Conservation (phyloP, 441 rosid genomes). For the Syzygium malaccense region DNA sequence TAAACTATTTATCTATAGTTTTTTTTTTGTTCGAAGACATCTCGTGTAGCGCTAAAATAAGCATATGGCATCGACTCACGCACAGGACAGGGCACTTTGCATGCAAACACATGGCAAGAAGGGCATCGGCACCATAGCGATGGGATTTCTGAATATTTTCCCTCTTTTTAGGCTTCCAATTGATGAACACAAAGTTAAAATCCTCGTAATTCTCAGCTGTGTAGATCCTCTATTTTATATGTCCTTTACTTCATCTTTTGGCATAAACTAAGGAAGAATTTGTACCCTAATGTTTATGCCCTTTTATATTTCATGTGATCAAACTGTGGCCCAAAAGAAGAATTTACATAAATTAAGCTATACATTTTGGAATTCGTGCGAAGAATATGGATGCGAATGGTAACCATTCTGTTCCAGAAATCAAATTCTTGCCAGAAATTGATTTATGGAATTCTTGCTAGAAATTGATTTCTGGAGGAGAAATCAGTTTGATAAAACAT, state of each 20-base stretch:
- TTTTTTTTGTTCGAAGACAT: background rate
- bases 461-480: too few species aligned
- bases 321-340: background rate
- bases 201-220: background rate
- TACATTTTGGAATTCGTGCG: background rate
- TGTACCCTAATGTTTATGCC: background rate
- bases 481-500: too few species aligned
- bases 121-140: background rate
- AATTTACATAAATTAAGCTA: background rate
- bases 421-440: too few species aligned
- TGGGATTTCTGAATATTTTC: background rate
- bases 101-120: background rate
- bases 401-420: too few species aligned
- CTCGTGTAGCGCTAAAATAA: background rate
- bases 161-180: background rate
- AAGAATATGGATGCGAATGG: too few species aligned
- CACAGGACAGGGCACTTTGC: background rate
- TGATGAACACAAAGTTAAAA: background rate
- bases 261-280: background rate
- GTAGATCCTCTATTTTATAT: background rate
- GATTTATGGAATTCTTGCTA: too few species aligned
- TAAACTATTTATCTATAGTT: background rate
- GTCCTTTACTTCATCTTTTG: background rate
- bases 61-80: background rate
- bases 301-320: background rate